These are phyloP conservation scores for Nigrospora sphaerica DNA, from an alignment of 2,329 filamentous ascomycete species.

Conservation along the genomic window DNA sequence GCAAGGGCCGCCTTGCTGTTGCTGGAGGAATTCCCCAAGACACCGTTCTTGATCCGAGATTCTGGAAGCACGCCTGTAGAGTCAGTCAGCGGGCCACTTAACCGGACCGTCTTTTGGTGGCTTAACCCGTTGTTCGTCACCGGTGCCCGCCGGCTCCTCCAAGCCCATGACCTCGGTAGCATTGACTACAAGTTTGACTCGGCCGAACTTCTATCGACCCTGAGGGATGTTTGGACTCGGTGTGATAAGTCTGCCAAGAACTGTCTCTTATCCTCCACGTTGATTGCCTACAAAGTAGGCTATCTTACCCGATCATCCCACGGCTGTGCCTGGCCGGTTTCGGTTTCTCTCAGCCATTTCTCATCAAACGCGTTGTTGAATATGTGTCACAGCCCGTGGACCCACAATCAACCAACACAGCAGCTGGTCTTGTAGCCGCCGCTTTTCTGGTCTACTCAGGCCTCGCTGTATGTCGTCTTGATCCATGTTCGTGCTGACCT, in stretches of 20 bases:
- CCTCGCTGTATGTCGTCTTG: conserved; percentile 24
- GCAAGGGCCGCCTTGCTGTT: conserved; percentile 20
- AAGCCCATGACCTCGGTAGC: conserved; percentile 14
- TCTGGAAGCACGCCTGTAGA: conserved; percentile 20
- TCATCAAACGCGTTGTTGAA: conserved; percentile 27
- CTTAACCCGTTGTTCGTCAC: conserved; percentile 21
- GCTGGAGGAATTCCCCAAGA: conserved; percentile 24
- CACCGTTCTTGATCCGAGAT: conserved; percentile 6
- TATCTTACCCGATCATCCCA: conserved; percentile 25
- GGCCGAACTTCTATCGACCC: conserved; percentile 5
- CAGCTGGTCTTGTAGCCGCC: conserved; percentile 32
- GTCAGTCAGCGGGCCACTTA: conserved; percentile 23
- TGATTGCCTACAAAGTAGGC: conserved; percentile 19
- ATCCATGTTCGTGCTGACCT: neutral
- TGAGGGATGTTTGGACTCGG: conserved; percentile 15
- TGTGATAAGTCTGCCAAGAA: conserved; percentile 14
- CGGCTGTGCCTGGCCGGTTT: conserved; percentile 31
- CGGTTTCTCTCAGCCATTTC: conserved; percentile 36
- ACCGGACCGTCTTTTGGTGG: conserved; percentile 28
- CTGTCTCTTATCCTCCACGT: conserved; percentile 17
- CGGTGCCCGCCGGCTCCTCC: conserved; percentile 16
- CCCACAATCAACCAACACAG: conserved; percentile 14
- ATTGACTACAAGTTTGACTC: conserved; percentile 22
- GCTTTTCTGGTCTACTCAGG: conserved; percentile 32
- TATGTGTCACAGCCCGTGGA: conserved; percentile 18